Conservation (phyloP, 331 rosid genomes). For the Ulmus americana region DNA sequence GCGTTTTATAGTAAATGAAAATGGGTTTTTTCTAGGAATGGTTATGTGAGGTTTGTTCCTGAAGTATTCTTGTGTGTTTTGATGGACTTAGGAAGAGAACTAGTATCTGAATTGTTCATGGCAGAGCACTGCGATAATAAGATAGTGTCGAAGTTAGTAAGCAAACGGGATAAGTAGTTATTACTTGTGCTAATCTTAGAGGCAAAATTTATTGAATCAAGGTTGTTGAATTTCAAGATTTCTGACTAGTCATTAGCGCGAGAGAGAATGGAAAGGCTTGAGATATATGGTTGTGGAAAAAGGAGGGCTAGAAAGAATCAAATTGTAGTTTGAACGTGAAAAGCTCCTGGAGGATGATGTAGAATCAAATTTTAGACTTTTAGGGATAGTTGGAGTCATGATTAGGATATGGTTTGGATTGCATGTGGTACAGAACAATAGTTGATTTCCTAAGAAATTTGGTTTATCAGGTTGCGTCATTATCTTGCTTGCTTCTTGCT, state of each 20-base stretch:
- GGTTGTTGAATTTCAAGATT: not conserved
- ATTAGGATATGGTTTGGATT: not conserved
- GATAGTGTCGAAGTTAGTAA: too few species aligned
- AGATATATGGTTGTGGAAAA: too few species aligned
- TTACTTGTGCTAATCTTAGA: not conserved
- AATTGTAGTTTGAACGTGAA: too few species aligned
- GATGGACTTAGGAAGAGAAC: not conserved
- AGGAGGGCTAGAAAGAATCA: too few species aligned
- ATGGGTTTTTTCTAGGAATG: not conserved
- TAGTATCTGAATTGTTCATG: not conserved
- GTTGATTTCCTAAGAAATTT: not conserved
- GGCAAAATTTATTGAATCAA: not conserved
- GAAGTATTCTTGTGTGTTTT: not conserved
- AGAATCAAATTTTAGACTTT: not conserved
- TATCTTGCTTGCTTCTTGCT: not conserved
- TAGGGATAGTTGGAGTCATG: not conserved
- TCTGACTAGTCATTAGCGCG: not conserved
- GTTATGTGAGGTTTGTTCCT: not conserved
- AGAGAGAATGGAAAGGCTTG: not conserved
- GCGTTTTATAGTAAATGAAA: not conserved
- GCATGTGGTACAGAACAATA: not conserved
- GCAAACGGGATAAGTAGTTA: not conserved
- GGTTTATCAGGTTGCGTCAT: not conserved
- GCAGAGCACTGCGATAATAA: not conserved
- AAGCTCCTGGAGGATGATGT: too few species aligned